Evolutionary conservation across 441 rosid species (phyloP).

Genomic region (Gossypium trilobum): DNA sequence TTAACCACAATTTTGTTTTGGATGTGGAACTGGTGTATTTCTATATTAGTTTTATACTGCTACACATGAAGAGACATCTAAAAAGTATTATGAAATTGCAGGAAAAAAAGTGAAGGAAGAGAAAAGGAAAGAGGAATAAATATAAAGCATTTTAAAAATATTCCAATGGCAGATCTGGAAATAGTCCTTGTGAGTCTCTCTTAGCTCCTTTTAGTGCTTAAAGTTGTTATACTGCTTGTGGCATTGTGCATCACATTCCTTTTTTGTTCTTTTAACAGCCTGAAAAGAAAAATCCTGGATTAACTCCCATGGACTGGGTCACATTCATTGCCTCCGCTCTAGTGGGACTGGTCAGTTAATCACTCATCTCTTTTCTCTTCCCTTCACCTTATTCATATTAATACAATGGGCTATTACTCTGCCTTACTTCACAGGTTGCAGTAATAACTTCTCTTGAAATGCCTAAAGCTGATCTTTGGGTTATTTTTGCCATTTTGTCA

Average conservation of each 20-base stretch:
- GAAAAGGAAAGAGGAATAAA: slow-evolving; percentile 41
- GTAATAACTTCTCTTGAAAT: slow-evolving; percentile 62
- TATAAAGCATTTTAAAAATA: slow-evolving; percentile 51
- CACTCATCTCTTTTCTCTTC: neutral
- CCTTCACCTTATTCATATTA: neutral
- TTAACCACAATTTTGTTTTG: no score
- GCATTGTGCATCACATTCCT: neutral
- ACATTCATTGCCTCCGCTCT: slow-evolving; percentile 50
- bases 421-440: slow-evolving; percentile 48
- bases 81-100: slow-evolving; percentile 15
- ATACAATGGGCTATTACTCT: neutral
- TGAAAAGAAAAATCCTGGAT: slow-evolving; percentile 54
- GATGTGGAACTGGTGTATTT: no score
- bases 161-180: slow-evolving; percentile 64
- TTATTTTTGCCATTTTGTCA: slow-evolving; percentile 68
- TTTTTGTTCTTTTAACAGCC: slow-evolving; percentile 30
- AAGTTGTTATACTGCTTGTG: neutral
- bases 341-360: slow-evolving; percentile 45
- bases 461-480: slow-evolving; percentile 83
- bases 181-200: slow-evolving; percentile 45
- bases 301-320: slow-evolving; percentile 65
- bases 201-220: neutral
- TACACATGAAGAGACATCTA: neutral
- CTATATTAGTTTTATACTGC: no score
- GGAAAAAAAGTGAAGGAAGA: slow-evolving; percentile 28